Base-by-base conservation (phyloP, 495 filamentous ascomycete species). In the Aspergillus funiculosus region DNA sequence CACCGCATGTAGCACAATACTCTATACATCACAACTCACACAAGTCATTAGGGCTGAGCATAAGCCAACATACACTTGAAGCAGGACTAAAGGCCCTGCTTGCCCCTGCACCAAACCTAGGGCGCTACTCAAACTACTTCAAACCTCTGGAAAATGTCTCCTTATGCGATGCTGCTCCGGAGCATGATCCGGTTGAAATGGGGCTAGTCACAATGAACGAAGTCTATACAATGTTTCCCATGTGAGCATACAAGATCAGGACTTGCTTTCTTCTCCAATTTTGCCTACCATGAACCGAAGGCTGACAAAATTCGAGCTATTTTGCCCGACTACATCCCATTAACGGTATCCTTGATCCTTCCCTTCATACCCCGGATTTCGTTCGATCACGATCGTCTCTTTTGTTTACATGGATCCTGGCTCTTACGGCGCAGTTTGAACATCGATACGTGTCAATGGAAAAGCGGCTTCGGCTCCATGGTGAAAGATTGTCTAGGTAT, bases 141-240 rank as follows among this genome's bases (percentile, higher is more conserved):
- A 47, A 44, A 17, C 26, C 27, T 2, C 22, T 47, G 13, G 22
- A 38, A 15, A 31, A 26, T 9, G 17, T 38, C 2, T 29, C 37
- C 17, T 42, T 27, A 8, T 40, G 50, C 10, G 81, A 85, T 59
- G 48, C 71, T 34, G 77, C 78, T 9, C 67, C 68, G 0, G 76
- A 82, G 10, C 59, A 82, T 8, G 81, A 83, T 50, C 80, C 81
- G 1, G 69, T 85, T n/a, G 72, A 81, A 19, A 56, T 83, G 17
- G 80, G 81, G 0, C 60, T 85, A 20, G 63, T 81, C 8, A 78
- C 74, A 0, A 53, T 68, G 22, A 66, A 78, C 11, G 80, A 83
- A 46, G 74, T 76, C 0, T 65, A 73, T 19, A 50, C 62, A 0
- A 56, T 85, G 3, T 80, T 85, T 46, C 58, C 63, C 35, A 82